Percentiles rank a stretch among this genome's conserved stretches.
Conservation (phyloP, 2,329 filamentous ascomycete species). For the Chaetoscypha palmicola region DNA sequence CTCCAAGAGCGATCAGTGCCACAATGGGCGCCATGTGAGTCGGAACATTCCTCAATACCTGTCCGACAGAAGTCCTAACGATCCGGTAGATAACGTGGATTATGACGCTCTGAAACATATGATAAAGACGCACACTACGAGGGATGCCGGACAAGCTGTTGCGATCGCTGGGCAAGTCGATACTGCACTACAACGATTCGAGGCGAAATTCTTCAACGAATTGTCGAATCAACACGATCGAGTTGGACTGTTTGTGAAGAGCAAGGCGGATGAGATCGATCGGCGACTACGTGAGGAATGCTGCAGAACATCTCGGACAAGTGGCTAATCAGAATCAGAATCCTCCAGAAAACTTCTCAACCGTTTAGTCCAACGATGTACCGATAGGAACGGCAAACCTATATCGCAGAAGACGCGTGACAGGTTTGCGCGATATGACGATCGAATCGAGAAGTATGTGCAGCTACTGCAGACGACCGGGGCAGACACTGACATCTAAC, state of each 20-base stretch:
- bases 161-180: slow-evolving; percentile 67
- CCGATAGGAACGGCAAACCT: slow-evolving; percentile 18
- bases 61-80: slow-evolving; percentile 10
- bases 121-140: slow-evolving; percentile 73
- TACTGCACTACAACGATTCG: slow-evolving; percentile 53
- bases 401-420: slow-evolving; percentile 24
- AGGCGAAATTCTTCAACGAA: slow-evolving; percentile 63
- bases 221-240: slow-evolving; percentile 70
- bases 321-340: slow-evolving; percentile 17
- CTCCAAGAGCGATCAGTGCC: slow-evolving; percentile 71
- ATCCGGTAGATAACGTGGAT: slow-evolving; percentile 67
- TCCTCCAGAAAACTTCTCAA: slow-evolving; percentile 21
- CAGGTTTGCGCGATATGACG: slow-evolving; percentile 27
- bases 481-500: slow-evolving; percentile 11
- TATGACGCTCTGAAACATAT: slow-evolving; percentile 81
- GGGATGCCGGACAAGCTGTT: slow-evolving; percentile 61
- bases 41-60: slow-evolving; percentile 4
- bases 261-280: slow-evolving; percentile 72
- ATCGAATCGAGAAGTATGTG: slow-evolving; percentile 26
- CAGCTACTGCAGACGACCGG: not conserved
- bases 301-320: not conserved
- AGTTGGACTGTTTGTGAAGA: slow-evolving; percentile 69
- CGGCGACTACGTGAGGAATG: slow-evolving; percentile 54
- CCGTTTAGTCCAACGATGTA: slow-evolving; percentile 23
- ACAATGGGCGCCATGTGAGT: slow-evolving; percentile 70